A percentile compares a stretch with the other conserved stretches of the same genome.
phyloP scores from a whole-genome alignment of 352 stramenopile species.

The Pythium oligandrum region DNA sequence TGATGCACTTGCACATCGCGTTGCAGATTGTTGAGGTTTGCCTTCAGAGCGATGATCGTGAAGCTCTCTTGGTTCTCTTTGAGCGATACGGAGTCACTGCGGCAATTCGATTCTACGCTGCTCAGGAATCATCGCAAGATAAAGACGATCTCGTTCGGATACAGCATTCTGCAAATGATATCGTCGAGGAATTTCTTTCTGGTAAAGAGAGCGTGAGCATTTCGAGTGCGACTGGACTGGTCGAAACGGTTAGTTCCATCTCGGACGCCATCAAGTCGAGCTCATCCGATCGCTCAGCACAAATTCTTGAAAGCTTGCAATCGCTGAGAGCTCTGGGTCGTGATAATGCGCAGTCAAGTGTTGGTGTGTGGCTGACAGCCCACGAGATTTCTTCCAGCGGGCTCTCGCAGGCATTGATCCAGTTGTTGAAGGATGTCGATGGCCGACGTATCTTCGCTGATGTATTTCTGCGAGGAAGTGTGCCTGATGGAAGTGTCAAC shows the following conservation, averaged over 20 bases:
- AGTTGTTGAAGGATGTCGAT: conserved; percentile 21
- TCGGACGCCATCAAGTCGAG: conserved; percentile 3
- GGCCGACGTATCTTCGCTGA: conserved; percentile 31
- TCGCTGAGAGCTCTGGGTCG: neutral
- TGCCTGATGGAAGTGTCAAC: neutral
- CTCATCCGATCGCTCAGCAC: no score
- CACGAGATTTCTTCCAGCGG: conserved; percentile 60
- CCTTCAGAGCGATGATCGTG: conserved; percentile 7
- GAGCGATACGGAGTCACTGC: conserved; percentile 49
- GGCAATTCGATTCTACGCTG: conserved; percentile 46
- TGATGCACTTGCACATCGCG: conserved; percentile 14
- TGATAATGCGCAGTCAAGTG: neutral
- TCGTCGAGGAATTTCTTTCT: neutral
- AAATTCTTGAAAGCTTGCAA: neutral
- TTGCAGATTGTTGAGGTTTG: conserved; percentile 42
- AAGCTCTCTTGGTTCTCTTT: conserved; percentile 19
- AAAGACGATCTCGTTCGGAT: conserved; percentile 30
- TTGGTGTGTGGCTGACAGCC: conserved; percentile 31
- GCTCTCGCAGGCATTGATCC: conserved; percentile 38
- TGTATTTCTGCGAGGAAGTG: conserved; percentile 18
- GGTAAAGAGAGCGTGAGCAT: no score
- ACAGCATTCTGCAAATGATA: conserved; percentile 27
- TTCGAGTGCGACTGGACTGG: no score
- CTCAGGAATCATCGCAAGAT: conserved; percentile 10
- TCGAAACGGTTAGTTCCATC: conserved; percentile 1